Evolutionary conservation across 1,284 basidiomycete species (phyloP).

Genomic region (Apiotrichum domesticum): DNA sequence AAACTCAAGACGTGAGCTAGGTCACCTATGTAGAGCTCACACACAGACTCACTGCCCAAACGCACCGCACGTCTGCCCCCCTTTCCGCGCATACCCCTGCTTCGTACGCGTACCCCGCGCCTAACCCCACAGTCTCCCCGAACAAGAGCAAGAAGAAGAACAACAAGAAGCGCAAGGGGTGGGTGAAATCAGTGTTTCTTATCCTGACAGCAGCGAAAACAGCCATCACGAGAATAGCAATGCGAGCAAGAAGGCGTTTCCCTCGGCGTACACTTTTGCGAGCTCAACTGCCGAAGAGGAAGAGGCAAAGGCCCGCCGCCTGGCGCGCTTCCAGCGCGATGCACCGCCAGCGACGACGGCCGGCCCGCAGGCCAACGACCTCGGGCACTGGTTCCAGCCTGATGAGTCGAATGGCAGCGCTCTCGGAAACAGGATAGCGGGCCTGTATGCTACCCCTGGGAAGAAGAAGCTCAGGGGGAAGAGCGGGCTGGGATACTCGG

Average conservation of each 20-base stretch:
- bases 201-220: constrained; percentile 9
- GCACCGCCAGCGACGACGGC: background rate
- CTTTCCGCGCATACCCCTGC: background rate
- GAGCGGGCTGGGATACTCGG: constrained; percentile 30
- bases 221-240: background rate
- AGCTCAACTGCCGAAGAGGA: constrained; percentile 21
- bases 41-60: constrained; percentile 32
- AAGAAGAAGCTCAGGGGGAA: constrained; percentile 39
- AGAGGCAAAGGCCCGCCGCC: constrained; percentile 36
- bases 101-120: background rate
- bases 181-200: background rate
- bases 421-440: constrained; percentile 9
- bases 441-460: constrained; percentile 13
- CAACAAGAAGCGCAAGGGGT: constrained; percentile 42
- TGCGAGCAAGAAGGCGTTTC: constrained; percentile 3
- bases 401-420: constrained; percentile 13
- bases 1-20: constrained; percentile 36
- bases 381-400: constrained; percentile 25
- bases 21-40: background rate
- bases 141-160: constrained; percentile 8
- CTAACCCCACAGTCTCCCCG: background rate
- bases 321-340: constrained; percentile 34
- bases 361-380: constrained; percentile 4
- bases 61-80: constrained; percentile 18
- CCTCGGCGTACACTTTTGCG: constrained; percentile 21